Evolutionary conservation across 2,329 filamentous ascomycete species (phyloP), one percentile per base, ranked within the genome.

Genomic region (Cordyceps javanica): DNA sequence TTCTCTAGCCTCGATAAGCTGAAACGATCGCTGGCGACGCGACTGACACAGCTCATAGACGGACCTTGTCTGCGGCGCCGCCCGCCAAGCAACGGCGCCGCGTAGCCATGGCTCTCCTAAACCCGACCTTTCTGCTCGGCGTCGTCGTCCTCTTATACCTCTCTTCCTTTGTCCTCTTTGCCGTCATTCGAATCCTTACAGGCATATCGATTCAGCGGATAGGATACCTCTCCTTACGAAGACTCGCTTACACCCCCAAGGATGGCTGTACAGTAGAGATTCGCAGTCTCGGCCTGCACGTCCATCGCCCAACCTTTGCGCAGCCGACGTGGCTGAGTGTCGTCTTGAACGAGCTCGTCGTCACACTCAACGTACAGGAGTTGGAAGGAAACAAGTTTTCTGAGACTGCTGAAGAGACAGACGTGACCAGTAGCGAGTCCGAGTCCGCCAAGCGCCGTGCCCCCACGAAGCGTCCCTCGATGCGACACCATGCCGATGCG

Each of bases 261-360:
- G 91, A 96, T 82, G 94, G 94, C 65, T 77, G 96, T 67, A 88
- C 88, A 66, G 85, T 99, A 71, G 91, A 96, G 71, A 86, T 99
- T 58, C 86, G 94, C 52, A 90, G 92, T 52, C 79, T 99, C 54
- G 91, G 94, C 45, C 79, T 99, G 65, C 88, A 90, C 58, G 74
- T 97, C 62, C 94, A 99, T 73, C 86, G 92, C 5, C 94, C 94
- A 13, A 97, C 94, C 6, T 97, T 99, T 73, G 91, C 93, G 48
- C 91, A 97, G 71, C 94, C 94, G 45, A 97, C 95, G 61, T 97
- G 93, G 91, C 77, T 96, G 65, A 97, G 92, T 70, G 80, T 99
- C 52, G 89, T 94, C 9, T 75, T 99, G 60, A 90, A 85, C 66
- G 94, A 97, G 69, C 77, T 97, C 51, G 89, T 86, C 51, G 80